Percentiles rank a stretch among this genome's conserved stretches.
phyloP scores from a whole-genome alignment of 441 rosid genomes.

The Populus trichocarpa region DNA sequence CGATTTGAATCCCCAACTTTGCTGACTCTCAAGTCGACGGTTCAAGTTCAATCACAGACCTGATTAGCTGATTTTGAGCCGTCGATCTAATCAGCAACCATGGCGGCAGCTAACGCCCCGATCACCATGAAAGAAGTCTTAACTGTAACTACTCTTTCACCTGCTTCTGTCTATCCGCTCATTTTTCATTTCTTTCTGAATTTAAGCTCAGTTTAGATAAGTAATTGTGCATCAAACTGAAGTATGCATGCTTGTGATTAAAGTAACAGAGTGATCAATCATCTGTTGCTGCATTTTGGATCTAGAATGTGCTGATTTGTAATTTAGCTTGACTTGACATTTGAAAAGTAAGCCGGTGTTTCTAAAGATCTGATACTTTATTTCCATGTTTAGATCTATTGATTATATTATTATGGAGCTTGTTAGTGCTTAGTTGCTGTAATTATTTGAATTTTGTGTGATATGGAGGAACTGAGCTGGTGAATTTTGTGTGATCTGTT shows the following conservation, averaged over 20 bases:
- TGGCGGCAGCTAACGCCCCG: conserved; percentile 68
- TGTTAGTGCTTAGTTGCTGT: not conserved
- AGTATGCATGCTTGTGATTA: not conserved
- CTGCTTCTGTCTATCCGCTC: not conserved
- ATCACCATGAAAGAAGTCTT: conserved; percentile 58
- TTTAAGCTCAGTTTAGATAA: not conserved
- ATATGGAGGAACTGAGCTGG: not conserved
- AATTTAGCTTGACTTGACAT: not conserved
- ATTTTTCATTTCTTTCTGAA: not conserved
- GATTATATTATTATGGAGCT: not conserved
- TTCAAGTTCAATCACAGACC: conserved; percentile 44
- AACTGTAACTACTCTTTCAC: conserved; percentile 29
- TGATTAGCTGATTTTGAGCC: conserved; percentile 26
- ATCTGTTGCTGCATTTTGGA: conserved; percentile 5
- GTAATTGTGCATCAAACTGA: not conserved
- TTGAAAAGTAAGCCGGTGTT: not conserved
- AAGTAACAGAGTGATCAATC: not conserved
- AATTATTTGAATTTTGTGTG: not conserved
- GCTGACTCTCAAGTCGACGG: conserved; percentile 29
- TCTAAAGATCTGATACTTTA: not conserved
- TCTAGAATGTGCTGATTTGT: not conserved
- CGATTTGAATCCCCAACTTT: conserved; percentile 31
- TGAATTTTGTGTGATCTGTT: conserved; percentile 11
- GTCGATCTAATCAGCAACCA: conserved; percentile 29
- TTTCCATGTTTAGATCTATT: conserved; percentile 10